Conservation (phyloP, 1,284 basidiomycete species). For the Cutaneotrichosporon sp. region DNA sequence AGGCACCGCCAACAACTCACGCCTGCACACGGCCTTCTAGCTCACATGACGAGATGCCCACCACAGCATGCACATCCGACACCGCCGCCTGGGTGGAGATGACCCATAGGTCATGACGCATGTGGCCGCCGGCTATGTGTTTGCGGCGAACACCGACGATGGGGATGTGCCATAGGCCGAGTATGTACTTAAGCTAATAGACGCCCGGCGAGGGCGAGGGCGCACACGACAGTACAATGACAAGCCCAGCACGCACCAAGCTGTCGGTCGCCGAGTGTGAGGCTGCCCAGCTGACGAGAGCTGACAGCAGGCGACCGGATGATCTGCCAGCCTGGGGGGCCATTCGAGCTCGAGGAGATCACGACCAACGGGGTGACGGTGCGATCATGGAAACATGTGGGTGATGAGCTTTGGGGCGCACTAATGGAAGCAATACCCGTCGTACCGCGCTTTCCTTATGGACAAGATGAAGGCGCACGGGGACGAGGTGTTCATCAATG, state of each 20-base stretch:
- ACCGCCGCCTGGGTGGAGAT: too few relatives aligned
- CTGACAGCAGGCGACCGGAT: conserved; percentile 31
- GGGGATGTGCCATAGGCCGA: too few relatives aligned
- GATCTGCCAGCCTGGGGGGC: conserved; percentile 33
- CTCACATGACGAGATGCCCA: too few relatives aligned
- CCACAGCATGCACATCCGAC: too few relatives aligned
- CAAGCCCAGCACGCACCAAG: background rate
- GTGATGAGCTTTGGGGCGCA: background rate
- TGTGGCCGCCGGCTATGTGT: too few relatives aligned
- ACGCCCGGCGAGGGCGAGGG: too few relatives aligned
- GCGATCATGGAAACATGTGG: conserved; percentile 40
- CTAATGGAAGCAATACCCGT: background rate
- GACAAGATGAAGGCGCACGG: background rate
- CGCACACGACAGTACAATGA: background rate
- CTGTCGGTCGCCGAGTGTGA: conserved; percentile 7
- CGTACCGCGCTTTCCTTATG: conserved; percentile 1
- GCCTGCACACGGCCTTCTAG: too few relatives aligned
- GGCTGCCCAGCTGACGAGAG: background rate
- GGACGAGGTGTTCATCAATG: conserved; percentile 17
- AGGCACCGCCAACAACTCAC: too few relatives aligned
- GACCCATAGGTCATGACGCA: too few relatives aligned
- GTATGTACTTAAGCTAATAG: too few relatives aligned
- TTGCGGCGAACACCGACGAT: too few relatives aligned
- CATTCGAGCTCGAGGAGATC: conserved; percentile 34
- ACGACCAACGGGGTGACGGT: conserved; percentile 22